Percentiles rank a stretch among this genome's conserved stretches.
phyloP scores from a whole-genome alignment of 768 basidiomycete genomes.

The Amanita exitialis region DNA sequence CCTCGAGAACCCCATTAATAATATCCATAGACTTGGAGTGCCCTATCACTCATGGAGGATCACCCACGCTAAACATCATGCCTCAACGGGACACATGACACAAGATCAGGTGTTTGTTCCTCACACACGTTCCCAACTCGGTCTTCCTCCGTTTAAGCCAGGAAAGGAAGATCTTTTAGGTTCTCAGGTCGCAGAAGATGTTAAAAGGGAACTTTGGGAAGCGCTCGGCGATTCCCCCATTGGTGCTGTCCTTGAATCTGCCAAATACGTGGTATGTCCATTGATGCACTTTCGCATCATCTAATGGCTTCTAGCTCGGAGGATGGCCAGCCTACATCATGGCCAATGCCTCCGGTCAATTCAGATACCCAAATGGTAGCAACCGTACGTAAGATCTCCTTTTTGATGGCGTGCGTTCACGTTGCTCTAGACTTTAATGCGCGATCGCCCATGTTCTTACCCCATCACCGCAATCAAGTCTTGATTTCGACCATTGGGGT shows the following conservation, averaged over 20 bases:
- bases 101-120: slow-evolving; percentile 97
- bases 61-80: slow-evolving; percentile 92
- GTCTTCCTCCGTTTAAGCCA: slow-evolving; percentile 56
- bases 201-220: slow-evolving; percentile 69
- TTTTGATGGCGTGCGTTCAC: not conserved
- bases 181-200: slow-evolving; percentile 51
- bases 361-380: slow-evolving; percentile 63
- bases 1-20: not conserved
- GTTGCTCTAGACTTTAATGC: slow-evolving; percentile 60
- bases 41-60: slow-evolving; percentile 98
- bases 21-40: slow-evolving; percentile 62
- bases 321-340: slow-evolving; percentile 87
- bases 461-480: slow-evolving; percentile 69
- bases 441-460: slow-evolving; percentile 68
- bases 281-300: too few relatives aligned
- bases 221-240: slow-evolving; percentile 90
- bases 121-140: slow-evolving; percentile 66
- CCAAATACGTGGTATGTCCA: slow-evolving; percentile 44
- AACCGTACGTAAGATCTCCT: slow-evolving; percentile 46
- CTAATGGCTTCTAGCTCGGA: slow-evolving; percentile 34
- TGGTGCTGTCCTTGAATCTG: slow-evolving; percentile 42
- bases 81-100: slow-evolving; percentile 86
- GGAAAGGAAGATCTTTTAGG: slow-evolving; percentile 58
- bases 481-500: slow-evolving; percentile 80
- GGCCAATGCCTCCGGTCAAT: slow-evolving; percentile 79